Conservation (phyloP, 1,139 yeast genomes). For the Saccharomyces hybrid region DNA sequence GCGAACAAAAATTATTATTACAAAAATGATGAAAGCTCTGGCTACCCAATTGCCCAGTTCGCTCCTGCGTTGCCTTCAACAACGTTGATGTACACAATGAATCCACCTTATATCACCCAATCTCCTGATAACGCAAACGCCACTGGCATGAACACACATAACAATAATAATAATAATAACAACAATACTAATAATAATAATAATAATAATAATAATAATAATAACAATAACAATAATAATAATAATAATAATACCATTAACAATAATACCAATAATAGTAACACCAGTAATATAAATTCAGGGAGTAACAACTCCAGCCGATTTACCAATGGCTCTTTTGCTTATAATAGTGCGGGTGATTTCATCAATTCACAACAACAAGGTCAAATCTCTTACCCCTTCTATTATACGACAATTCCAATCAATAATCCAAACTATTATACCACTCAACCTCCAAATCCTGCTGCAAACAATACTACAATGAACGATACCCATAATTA, state of each 20-base stretch:
- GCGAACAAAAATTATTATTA: slow-evolving; percentile 1
- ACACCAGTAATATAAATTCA: not conserved
- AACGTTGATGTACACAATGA: not conserved
- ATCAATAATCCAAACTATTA: not conserved
- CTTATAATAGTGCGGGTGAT: not conserved
- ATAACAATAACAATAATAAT: no score
- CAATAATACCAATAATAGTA: no score
- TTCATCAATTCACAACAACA: not conserved
- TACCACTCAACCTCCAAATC: not conserved
- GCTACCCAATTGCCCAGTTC: not conserved
- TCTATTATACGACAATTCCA: not conserved
- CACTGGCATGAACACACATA: not conserved
- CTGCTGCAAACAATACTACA: not conserved
- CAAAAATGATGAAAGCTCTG: slow-evolving; percentile 1
- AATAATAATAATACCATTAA: not conserved
- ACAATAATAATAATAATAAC: not conserved
- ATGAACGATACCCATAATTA: not conserved
- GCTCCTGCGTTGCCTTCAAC: not conserved
- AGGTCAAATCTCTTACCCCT: not conserved
- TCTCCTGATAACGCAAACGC: not conserved
- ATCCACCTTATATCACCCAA: not conserved
- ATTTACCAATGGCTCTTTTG: not conserved
- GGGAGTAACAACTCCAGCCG: not conserved
- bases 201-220: not conserved
- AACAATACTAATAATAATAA: not conserved